These are phyloP conservation scores for Porphyrellus cyaneotinctus DNA, from an alignment of 768 basidiomycete genomes.

Conservation along the genomic window DNA sequence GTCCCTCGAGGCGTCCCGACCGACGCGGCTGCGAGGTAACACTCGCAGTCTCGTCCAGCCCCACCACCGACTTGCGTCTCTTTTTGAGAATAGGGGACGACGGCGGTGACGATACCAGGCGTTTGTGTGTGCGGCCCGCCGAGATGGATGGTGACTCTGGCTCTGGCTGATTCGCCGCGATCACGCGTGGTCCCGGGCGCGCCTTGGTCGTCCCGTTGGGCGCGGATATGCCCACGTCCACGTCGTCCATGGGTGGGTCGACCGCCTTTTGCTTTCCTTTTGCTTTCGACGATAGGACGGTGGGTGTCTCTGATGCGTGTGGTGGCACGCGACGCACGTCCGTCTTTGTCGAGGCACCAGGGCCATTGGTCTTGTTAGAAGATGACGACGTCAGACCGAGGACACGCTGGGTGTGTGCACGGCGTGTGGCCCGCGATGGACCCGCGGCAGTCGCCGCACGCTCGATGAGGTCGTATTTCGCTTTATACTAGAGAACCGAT, in stretches of 20 bases:
- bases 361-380: constrained; percentile 9
- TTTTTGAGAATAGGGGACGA: constrained; percentile 21
- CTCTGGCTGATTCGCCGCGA: constrained; percentile 1
- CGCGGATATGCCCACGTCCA: constrained; percentile 6
- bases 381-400: constrained; percentile 38
- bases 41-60: constrained; percentile 3
- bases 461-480: constrained; percentile 57
- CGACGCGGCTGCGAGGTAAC: constrained; percentile 11
- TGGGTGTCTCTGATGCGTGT: not conserved
- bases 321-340: constrained; percentile 11
- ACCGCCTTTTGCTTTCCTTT: constrained; percentile 33
- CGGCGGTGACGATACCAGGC: constrained; percentile 19
- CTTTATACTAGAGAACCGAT: constrained; percentile 56
- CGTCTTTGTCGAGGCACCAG: constrained; percentile 9
- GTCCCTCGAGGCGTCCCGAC: constrained; percentile 19
- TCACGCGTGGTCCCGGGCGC: constrained; percentile 9
- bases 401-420: constrained; percentile 52
- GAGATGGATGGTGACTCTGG: constrained; percentile 6
- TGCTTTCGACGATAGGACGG: constrained; percentile 24
- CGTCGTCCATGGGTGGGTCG: constrained; percentile 11
- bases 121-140: constrained; percentile 22
- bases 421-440: constrained; percentile 57
- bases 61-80: constrained; percentile 23
- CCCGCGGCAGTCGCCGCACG: constrained; percentile 40
- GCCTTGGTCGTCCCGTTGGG: constrained; percentile 10